Conservation (phyloP, 768 basidiomycete genomes). For the Wakefieldia striispora region DNA sequence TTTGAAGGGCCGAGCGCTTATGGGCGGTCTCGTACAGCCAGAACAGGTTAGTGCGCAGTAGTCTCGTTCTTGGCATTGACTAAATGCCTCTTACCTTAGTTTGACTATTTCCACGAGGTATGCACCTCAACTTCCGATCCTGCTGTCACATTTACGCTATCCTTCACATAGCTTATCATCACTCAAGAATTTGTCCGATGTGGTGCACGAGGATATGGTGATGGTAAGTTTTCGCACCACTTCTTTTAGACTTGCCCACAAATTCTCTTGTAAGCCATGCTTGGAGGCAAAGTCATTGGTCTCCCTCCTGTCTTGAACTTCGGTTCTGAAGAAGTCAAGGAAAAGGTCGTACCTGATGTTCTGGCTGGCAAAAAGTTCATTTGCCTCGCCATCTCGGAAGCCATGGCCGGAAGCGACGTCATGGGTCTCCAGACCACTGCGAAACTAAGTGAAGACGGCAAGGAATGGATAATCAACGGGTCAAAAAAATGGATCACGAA, state of each 20-base stretch:
- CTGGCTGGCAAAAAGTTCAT: conserved; percentile 68
- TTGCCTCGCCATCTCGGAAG: conserved; percentile 72
- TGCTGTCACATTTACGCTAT: not conserved
- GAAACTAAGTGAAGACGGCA: conserved; percentile 62
- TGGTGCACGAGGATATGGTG: conserved; percentile 62
- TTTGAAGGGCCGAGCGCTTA: conserved; percentile 69
- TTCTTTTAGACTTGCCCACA: not conserved
- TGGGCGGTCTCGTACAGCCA: conserved; percentile 72
- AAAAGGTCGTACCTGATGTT: conserved; percentile 47
- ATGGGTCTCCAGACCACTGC: conserved; percentile 61
- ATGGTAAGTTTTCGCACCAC: conserved; percentile 39
- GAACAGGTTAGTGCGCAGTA: conserved; percentile 51
- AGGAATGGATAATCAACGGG: conserved; percentile 66
- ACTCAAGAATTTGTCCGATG: conserved; percentile 60
- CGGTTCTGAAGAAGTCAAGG: conserved; percentile 50
- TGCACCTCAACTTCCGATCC: conserved; percentile 34
- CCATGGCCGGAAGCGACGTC: conserved; percentile 73
- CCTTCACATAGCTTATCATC: conserved; percentile 47
- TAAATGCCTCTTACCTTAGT: conserved; percentile 36
- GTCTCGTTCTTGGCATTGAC: not conserved
- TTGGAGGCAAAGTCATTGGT: conserved; percentile 65
- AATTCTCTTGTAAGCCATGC: conserved; percentile 29
- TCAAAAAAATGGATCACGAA: conserved; percentile 78
- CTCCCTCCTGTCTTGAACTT: conserved; percentile 74
- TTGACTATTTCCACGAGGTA: conserved; percentile 70